phyloP scores from a whole-genome alignment of 2,329 filamentous ascomycete genomes.

The Monilinia vaccinii-corymbosi region DNA sequence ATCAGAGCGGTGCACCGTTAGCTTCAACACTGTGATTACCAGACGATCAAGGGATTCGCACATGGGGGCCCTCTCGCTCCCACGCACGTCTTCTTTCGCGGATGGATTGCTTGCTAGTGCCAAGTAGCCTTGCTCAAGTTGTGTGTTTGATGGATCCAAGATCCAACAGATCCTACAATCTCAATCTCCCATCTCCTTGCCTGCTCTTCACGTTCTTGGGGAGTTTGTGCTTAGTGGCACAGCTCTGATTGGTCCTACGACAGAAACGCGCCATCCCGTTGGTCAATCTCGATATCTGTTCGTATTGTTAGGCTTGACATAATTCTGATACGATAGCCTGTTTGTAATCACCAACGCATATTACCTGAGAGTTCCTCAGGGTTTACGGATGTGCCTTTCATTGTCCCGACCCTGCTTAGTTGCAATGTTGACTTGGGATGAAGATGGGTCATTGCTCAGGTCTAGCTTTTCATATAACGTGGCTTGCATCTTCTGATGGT shows the following conservation, averaged over 20 bases:
- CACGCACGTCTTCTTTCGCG: not conserved
- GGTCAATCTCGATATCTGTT: too few species aligned
- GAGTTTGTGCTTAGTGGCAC: not conserved
- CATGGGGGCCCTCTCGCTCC: not conserved
- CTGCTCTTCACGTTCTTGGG: not conserved
- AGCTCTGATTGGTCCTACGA: not conserved
- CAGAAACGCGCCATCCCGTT: too few species aligned
- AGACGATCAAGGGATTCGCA: not conserved
- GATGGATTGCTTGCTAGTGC: not conserved
- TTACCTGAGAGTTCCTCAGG: too few species aligned
- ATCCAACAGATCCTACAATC: not conserved
- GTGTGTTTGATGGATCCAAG: not conserved
- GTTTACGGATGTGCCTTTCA: too few species aligned
- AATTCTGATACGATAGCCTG: too few species aligned
- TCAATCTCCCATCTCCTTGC: too few species aligned
- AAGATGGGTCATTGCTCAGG: too few species aligned
- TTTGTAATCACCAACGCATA: too few species aligned
- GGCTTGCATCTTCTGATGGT: not conserved
- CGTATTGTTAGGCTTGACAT: too few species aligned
- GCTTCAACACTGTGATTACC: not conserved
- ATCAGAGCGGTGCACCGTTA: too few species aligned
- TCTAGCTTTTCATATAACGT: not conserved
- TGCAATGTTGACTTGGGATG: too few species aligned
- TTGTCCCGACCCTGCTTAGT: not conserved
- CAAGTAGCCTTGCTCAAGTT: too few species aligned